Conservation (phyloP, 257 asterid genomes). For the Nicotiana attenuata region DNA sequence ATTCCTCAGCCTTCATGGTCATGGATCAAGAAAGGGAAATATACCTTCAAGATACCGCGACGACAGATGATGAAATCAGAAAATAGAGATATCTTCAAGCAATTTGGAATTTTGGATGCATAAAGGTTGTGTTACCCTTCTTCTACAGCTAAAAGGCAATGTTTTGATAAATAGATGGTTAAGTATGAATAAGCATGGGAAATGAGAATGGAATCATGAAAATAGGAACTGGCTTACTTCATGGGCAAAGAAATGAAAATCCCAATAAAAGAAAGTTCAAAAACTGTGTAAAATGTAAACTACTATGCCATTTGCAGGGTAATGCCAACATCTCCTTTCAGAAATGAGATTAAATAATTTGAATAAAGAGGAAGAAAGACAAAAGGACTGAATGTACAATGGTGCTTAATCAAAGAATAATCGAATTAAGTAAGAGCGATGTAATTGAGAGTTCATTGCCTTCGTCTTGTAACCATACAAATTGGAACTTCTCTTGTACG, state of each 20-base stretch:
- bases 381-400: no score
- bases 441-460: not conserved
- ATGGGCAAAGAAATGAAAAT: not conserved
- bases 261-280: not conserved
- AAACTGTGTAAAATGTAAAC: not conserved
- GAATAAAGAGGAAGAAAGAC: not conserved
- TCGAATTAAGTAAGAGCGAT: not conserved
- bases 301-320: not conserved
- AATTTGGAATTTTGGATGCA: not conserved
- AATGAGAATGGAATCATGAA: not conserved
- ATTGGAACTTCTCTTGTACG: not conserved
- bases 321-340: not conserved
- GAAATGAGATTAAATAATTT: not conserved
- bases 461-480: not conserved
- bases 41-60: constrained; percentile 26
- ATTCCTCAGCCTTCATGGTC: constrained; percentile 40
- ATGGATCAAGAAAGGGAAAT: constrained; percentile 34
- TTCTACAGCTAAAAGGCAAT: not conserved
- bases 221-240: not conserved
- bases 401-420: not conserved
- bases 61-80: constrained; percentile 18
- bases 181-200: not conserved
- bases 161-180: not conserved
- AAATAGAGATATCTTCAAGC: not conserved
- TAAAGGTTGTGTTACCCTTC: not conserved